Evolutionary conservation across 2,329 filamentous ascomycete species (phyloP).

Genomic region (Capronia epimyces): DNA sequence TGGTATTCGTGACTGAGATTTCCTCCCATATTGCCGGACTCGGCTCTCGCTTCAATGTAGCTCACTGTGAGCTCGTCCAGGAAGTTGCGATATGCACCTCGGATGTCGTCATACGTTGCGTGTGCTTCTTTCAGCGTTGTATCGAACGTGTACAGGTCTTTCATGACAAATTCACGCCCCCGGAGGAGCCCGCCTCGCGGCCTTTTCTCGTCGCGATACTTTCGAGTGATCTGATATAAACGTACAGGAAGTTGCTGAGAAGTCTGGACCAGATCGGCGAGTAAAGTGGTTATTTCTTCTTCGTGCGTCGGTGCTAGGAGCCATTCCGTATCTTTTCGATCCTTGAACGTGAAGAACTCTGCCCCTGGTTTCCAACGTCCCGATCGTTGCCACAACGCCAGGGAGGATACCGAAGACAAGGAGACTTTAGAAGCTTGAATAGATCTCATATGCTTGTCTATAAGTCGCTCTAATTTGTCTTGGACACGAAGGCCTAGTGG

Average conservation of each 20-base stretch:
- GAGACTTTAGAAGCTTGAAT: constrained; percentile 72
- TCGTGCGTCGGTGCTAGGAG: constrained; percentile 91
- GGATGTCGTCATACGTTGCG: constrained; percentile 72
- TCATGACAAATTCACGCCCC: constrained; percentile 92
- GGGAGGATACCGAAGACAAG: constrained; percentile 78
- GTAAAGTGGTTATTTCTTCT: constrained; percentile 85
- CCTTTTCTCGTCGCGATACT: constrained; percentile 88
- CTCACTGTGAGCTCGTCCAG: constrained; percentile 80
- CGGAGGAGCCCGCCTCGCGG: constrained; percentile 83
- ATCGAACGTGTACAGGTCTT: constrained; percentile 97
- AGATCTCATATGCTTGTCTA: constrained; percentile 82
- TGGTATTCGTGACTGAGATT: constrained; percentile 93
- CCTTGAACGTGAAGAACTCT: constrained; percentile 68
- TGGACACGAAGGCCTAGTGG: constrained; percentile 83
- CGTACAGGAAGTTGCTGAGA: constrained; percentile 81
- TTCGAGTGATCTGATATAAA: constrained; percentile 87
- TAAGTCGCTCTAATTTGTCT: constrained; percentile 74
- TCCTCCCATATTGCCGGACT: constrained; percentile 94
- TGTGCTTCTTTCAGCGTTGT: constrained; percentile 60
- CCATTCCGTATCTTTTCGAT: constrained; percentile 68
- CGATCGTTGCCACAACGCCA: constrained; percentile 75
- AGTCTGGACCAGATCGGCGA: constrained; percentile 66
- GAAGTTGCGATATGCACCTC: constrained; percentile 65
- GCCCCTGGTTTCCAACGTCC: constrained; percentile 71
- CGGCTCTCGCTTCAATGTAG: constrained; percentile 78